These are phyloP conservation scores for Cadophora gregata DNA, from an alignment of 2,329 filamentous ascomycete genomes.

Conservation along the genomic window DNA sequence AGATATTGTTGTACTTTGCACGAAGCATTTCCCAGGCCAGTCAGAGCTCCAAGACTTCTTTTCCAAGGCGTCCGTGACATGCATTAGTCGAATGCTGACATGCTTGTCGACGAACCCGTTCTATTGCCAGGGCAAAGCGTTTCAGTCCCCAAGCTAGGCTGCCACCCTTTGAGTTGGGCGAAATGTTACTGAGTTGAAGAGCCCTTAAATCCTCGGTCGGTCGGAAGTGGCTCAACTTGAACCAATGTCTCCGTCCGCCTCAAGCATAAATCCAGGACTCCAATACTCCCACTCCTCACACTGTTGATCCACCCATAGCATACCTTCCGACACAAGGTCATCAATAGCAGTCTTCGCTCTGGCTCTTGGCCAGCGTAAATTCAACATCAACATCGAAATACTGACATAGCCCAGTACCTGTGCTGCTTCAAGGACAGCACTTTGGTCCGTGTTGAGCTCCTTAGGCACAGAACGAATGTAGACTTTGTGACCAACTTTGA, in stretches of 20 bases:
- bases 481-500: slow-evolving; percentile 81
- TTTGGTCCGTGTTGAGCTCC: slow-evolving; percentile 94
- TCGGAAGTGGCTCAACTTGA: not conserved
- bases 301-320: slow-evolving; percentile 94
- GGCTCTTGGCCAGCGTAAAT: slow-evolving; percentile 83
- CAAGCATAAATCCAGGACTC: slow-evolving; percentile 76
- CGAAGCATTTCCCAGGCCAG: not conserved
- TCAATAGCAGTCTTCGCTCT: slow-evolving; percentile 89
- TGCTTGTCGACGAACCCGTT: not conserved
- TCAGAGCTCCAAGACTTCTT: not conserved
- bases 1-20: not conserved
- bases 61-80: not conserved
- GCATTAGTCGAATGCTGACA: not conserved
- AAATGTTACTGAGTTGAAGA: not conserved
- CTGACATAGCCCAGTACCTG: slow-evolving; percentile 91
- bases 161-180: not conserved
- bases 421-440: slow-evolving; percentile 87
- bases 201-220: not conserved
- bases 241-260: slow-evolving; percentile 25
- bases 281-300: slow-evolving; percentile 90
- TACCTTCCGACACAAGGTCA: slow-evolving; percentile 84
- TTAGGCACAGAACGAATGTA: slow-evolving; percentile 94
- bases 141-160: not conserved
- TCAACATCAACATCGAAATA: slow-evolving; percentile 85
- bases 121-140: not conserved